Evolutionary conservation across 352 stramenopile genomes (phyloP), one percentile per base, ranked within the genome.

Genomic region (Achlya hypogyna): DNA sequence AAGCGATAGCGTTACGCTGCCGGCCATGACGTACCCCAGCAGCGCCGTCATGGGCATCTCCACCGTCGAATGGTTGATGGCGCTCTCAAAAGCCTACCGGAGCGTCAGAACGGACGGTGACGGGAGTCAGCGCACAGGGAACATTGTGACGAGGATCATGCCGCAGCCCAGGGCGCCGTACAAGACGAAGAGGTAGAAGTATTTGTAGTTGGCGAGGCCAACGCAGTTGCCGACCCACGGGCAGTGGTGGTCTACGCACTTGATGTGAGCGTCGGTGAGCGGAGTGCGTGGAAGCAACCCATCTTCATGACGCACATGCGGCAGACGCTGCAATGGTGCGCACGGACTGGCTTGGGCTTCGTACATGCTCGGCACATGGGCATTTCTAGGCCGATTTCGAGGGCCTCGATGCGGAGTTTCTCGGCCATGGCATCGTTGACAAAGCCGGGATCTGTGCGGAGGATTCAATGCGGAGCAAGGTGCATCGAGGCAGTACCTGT

Each of bases 191-290:
- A 91, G 80, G 56, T 88, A 87, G 62, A 95, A 95, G 64, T 78
- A 95, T 69, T 91, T 91, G 79, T 93, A 93, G 75, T 95, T 95
- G 58, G 74, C 71, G 66, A 87, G 72, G 40, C 86, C 86, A 23
- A 95, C 75, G 59, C 86, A 95, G 70, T 93, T 95, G 12, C 78
- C 84, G 49, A 95, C 90, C 96, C 96, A 99, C 18, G 96, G 96
- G 75, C 96, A 98, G 76, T 99, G 96, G 86, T 99, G 97, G 75
- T 99, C 97, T 94, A 62, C 28, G 10, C 25, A 6, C n/a, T n/a
- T 12, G 8, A 25, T 16, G 2, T 35, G 20, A 60, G 60, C 9
- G 58, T 51, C 28, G 23, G 9, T 51, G 25, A 6, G 2, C 0
- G 31, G 35, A 9, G 22, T 5, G 27, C 31, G 1, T 5, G 32